A percentile compares a stretch with the other conserved stretches of the same genome.
Evolutionary conservation across 495 filamentous ascomycete genomes (phyloP).

Genomic region (Penicillium paradoxum): DNA sequence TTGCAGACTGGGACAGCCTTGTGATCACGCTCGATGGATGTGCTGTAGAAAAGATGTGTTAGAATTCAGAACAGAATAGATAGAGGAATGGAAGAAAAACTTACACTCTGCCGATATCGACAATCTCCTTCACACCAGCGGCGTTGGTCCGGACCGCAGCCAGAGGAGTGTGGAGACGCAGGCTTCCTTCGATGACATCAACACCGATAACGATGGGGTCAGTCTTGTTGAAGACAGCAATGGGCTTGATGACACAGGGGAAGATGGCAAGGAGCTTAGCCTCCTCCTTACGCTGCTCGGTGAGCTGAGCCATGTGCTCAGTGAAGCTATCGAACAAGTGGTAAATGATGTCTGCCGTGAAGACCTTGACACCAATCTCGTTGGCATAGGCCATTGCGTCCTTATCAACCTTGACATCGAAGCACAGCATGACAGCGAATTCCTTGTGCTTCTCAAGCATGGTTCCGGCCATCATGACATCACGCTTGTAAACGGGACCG

Average conservation of each 20-base stretch:
- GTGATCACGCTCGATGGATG: conserved; percentile 95
- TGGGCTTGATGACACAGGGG: conserved; percentile 82
- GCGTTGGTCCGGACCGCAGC: conserved; percentile 76
- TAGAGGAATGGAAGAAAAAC: conserved; percentile 32
- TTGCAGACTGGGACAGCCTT: conserved; percentile 88
- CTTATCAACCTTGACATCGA: conserved; percentile 99
- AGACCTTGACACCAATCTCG: conserved; percentile 94
- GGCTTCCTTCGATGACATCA: conserved; percentile 84
- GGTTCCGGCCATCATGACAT: conserved; percentile 91
- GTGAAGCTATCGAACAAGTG: conserved; percentile 97
- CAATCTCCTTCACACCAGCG: conserved; percentile 70
- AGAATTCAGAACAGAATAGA: neutral
- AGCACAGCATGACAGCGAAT: conserved; percentile 98
- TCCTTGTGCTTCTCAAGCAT: conserved; percentile 98
- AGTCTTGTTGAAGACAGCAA: conserved; percentile 98
- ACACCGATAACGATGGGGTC: conserved; percentile 93
- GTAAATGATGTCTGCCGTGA: conserved; percentile 98
- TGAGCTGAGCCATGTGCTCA: conserved; percentile 79
- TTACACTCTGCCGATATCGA: conserved; percentile 91
- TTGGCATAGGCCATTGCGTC: conserved; percentile 89
- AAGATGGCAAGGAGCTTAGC: conserved; percentile 93
- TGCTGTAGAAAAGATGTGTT: conserved; percentile 42
- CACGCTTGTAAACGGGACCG: conserved; percentile 96
- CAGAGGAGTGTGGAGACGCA: conserved; percentile 83
- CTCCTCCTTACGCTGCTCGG: conserved; percentile 91